phyloP scores from a whole-genome alignment of 2,329 filamentous ascomycete genomes.

The Colletotrichum nymphaeae region DNA sequence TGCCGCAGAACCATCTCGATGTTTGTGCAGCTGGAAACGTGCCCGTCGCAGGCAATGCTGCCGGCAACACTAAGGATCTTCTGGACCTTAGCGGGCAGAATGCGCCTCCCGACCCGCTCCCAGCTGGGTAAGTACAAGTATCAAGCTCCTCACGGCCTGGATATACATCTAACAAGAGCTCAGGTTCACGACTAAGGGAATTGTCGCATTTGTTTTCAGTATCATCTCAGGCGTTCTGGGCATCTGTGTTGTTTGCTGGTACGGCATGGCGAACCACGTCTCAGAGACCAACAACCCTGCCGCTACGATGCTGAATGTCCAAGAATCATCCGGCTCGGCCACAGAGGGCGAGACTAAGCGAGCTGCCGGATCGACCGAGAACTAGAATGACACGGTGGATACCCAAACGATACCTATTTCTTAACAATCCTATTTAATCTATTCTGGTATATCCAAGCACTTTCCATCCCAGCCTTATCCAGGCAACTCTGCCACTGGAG shows the following conservation, averaged over 20 bases:
- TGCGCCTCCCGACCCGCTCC: slow-evolving; percentile 64
- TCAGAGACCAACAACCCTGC: too few species aligned
- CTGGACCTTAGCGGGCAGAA: slow-evolving; percentile 74
- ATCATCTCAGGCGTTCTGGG: slow-evolving; percentile 76
- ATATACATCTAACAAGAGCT: neutral
- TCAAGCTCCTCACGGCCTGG: neutral
- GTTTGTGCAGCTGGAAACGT: slow-evolving; percentile 66
- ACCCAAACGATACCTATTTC: neutral
- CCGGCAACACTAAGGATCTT: slow-evolving; percentile 73
- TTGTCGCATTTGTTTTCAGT: slow-evolving; percentile 80
- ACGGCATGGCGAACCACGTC: slow-evolving; percentile 58
- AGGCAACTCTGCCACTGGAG: neutral
- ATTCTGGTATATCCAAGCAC: neutral
- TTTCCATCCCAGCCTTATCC: neutral
- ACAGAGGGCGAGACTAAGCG: too few species aligned
- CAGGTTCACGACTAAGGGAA: slow-evolving; percentile 76
- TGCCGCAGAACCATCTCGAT: slow-evolving; percentile 70
- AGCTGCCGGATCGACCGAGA: too few species aligned
- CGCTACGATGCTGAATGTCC: too few species aligned
- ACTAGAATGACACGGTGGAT: slow-evolving; percentile 44
- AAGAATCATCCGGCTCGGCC: too few species aligned
- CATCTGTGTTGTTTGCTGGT: slow-evolving; percentile 74
- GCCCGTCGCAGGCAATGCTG: slow-evolving; percentile 76
- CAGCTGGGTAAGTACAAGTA: slow-evolving; percentile 64
- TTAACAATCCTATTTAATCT: neutral